Base-by-base conservation (phyloP, 1,139 yeast genomes). In the Yamadazyma taylorii region DNA sequence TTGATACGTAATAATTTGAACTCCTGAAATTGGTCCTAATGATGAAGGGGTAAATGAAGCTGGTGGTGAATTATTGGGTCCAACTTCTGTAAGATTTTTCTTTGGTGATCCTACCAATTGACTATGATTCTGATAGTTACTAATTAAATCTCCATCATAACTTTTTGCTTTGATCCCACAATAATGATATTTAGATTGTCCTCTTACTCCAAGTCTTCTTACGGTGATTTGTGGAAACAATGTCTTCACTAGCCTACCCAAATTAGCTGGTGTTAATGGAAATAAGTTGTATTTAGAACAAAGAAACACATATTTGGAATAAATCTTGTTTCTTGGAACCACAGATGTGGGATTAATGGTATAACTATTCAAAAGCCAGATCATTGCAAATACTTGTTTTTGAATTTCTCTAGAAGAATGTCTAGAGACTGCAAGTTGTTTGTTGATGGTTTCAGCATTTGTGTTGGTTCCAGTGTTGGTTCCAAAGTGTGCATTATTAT, bases 101-200 rank as follows among this genome's bases (percentile, higher is more conserved):
- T 15, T 10, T 16, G 30, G 30, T 4, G 30, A 27, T 8, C n/a
- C 30, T 16, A 17, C 21, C 4, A 19, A 17, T 4, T 19, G 32
- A 16, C 15, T 14, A 11, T 17, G 32, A 14, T 17, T 29, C 12
- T 29, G 32, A 13, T 17, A 21, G 21, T 24, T 31, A 14, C 14
- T 23, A 21, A 25, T 34, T n/a, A 27, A 16, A 9, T 16, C 21
- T 9, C 21, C 41, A 13, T 44, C 31, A 49, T 48, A 39, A 26
- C 39, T 85, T 14, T 76, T 63, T 37, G 89, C 60, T 49, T 75
- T 76, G 36, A 89, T 70, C 1, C 97, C 97, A 62, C 96, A 87
- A 57, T 89, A 90, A 56, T 89, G 96, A 58, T 90, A 89, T 53
- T 87, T 86, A 15, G 92, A 82, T 54, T 85, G 90, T 7, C 96